These are phyloP conservation scores for Saturnispora zaruensis DNA, from an alignment of 805 yeast species.

Conservation along the genomic window DNA sequence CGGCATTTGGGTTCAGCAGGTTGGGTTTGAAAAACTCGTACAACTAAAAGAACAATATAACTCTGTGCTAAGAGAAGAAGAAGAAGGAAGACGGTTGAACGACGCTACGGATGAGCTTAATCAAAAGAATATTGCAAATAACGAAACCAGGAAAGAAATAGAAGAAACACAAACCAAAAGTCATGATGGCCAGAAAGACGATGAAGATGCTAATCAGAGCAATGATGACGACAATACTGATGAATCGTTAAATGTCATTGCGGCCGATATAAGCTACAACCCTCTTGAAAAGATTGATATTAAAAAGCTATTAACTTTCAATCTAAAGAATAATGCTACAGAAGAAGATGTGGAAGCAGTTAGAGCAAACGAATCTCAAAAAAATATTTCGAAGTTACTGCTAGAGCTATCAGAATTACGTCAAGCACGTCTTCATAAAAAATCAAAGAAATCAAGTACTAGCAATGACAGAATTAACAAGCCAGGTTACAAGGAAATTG, in stretches of 20 bases:
- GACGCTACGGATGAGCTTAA: background rate
- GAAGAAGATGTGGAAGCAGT: constrained; percentile 22
- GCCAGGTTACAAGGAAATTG: constrained; percentile 7
- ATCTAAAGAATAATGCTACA: constrained; percentile 19
- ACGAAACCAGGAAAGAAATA: background rate
- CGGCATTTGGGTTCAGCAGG: constrained; percentile 44
- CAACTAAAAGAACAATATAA: constrained; percentile 12
- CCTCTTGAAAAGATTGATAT: constrained; percentile 20
- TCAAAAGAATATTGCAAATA: background rate
- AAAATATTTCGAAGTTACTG: constrained; percentile 37
- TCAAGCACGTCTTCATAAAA: constrained; percentile 29
- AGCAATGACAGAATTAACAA: constrained; percentile 6
- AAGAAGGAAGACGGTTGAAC: constrained; percentile 5
- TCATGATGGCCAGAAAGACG: background rate
- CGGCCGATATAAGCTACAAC: background rate
- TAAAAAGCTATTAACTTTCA: constrained; percentile 23
- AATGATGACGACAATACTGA: background rate
- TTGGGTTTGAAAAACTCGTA: constrained; percentile 36
- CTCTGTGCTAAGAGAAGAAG: background rate
- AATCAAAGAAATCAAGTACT: constrained; percentile 4
- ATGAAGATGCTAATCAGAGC: background rate
- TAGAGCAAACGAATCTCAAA: constrained; percentile 20
- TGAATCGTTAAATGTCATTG: background rate
- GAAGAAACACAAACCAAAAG: background rate
- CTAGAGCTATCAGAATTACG: constrained; percentile 44